Base-by-base conservation (phyloP, 2,329 filamentous ascomycete genomes). In the Sclerotinia nivalis region DNA sequence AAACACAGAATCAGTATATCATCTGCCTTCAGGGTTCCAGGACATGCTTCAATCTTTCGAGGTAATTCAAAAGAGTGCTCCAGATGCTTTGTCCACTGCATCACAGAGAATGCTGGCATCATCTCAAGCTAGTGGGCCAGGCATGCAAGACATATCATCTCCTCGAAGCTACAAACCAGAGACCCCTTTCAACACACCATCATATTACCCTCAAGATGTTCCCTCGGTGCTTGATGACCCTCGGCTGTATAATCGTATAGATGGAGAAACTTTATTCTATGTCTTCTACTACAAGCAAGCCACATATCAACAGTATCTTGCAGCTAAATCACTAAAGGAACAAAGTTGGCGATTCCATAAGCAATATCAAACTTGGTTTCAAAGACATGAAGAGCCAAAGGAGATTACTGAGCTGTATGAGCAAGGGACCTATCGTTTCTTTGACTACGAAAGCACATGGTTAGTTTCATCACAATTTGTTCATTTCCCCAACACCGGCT, bases 281-380 rank as follows among this genome's bases (percentile, higher is more conserved):
- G 92, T 97, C 59, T 99, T 99, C 82, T 99, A 99, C 84, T 99
- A 99, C 84, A 93, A 95, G 75, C 96, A 99, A 81, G 93, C 93
- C 37, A 94, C 93, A 0, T 94, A 97, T 76, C 94, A 98, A 80
- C 96, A 99, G 80, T 97, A 94, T 78, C 86, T 98, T 71, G 93
- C 96, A 1, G 96, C 96, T 20, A 97, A 97, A 81, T 93, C 96
- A n/a, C 84, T 99, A 66, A 99, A 99, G 83, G 92, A 95, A 74
- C 96, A 99, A 81, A 97, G 94, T 81, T 99, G 96, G 96, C 88
- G 96, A 69, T 99, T 99, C 80, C 96, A 99, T 83, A 99, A 99
- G 84, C 96, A 98, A 81, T 99, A 99, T 79, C 96, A 97, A 81
- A 99, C 96, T 1, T 99, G 96, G 96, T 99, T 99, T 78, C 96